These are phyloP conservation scores for Myxozyma nipponensis DNA, from an alignment of 805 yeast genomes.

Conservation along the genomic window DNA sequence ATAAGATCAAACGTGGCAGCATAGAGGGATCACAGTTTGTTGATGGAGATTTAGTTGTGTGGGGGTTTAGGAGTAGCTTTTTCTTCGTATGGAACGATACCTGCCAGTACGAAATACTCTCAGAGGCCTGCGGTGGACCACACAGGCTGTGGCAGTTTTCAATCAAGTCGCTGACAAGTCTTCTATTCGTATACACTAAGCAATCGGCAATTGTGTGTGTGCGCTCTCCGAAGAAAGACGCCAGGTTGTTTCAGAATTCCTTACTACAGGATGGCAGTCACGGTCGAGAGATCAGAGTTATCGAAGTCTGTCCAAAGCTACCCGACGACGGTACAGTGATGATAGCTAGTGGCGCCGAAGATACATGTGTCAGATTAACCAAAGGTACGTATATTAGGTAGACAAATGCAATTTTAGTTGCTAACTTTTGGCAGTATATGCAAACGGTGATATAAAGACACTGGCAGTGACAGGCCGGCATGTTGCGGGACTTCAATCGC, in stretches of 20 bases:
- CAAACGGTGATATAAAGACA: constrained; percentile 45
- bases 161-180: constrained; percentile 31
- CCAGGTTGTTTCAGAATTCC: not conserved
- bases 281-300: constrained; percentile 84
- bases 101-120: constrained; percentile 61
- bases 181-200: constrained; percentile 56
- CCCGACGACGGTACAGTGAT: constrained; percentile 37
- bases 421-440: constrained; percentile 34
- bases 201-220: constrained; percentile 34
- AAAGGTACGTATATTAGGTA: constrained; percentile 16
- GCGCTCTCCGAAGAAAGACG: constrained; percentile 38
- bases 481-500: constrained; percentile 80
- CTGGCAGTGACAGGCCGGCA: constrained; percentile 71
- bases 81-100: constrained; percentile 84
- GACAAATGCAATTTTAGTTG: not conserved
- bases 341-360: constrained; percentile 82
- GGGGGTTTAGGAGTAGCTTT: constrained; percentile 76
- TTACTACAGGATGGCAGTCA: constrained; percentile 64
- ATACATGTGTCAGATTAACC: constrained; percentile 66
- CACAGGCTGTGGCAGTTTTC: constrained; percentile 75
- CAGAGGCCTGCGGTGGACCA: constrained; percentile 83
- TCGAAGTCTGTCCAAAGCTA: constrained; percentile 49
- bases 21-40: constrained; percentile 59
- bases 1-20: constrained; percentile 69
- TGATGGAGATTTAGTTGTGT: constrained; percentile 51